Conservation (phyloP, 441 rosid species). For the Erodium moschatum region DNA sequence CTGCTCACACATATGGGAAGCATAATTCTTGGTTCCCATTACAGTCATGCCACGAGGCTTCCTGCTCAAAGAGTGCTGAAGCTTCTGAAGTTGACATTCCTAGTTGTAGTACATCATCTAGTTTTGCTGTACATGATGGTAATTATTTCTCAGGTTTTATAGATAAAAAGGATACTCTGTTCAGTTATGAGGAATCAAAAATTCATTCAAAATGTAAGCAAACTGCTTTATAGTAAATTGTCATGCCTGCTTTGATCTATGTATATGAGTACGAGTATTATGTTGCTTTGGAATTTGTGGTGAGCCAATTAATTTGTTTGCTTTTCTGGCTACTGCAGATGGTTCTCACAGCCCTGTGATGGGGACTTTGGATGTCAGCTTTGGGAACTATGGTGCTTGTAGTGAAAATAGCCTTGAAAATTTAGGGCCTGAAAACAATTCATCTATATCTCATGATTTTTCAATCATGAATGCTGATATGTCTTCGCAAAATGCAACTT, state of each 20-base stretch:
- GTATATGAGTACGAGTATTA: slow-evolving; percentile 13
- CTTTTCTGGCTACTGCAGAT: slow-evolving; percentile 35
- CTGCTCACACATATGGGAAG: slow-evolving; percentile 34
- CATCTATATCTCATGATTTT: slow-evolving; percentile 12
- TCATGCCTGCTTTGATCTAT: slow-evolving; percentile 13
- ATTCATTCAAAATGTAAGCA: slow-evolving; percentile 31
- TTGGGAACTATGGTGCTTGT: slow-evolving; percentile 15
- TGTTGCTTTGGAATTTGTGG: background rate
- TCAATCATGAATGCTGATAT: slow-evolving; percentile 23
- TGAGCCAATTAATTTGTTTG: slow-evolving; percentile 20
- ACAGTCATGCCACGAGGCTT: slow-evolving; percentile 23
- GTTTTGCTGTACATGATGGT: slow-evolving; percentile 34
- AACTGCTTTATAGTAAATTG: background rate
- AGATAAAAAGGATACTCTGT: slow-evolving; percentile 26
- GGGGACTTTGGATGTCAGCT: slow-evolving; percentile 21
- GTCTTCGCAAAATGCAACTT: slow-evolving; percentile 24
- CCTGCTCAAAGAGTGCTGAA: slow-evolving; percentile 27
- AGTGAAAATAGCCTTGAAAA: slow-evolving; percentile 25
- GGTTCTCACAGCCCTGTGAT: slow-evolving; percentile 23
- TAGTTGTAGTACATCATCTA: slow-evolving; percentile 37
- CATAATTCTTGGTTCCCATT: slow-evolving; percentile 32
- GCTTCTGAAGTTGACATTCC: slow-evolving; percentile 35
- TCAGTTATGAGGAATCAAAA: slow-evolving; percentile 21
- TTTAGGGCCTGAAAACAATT: slow-evolving; percentile 27
- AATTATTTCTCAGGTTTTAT: slow-evolving; percentile 26